These are phyloP conservation scores for Lentinula lateritia DNA, from an alignment of 768 basidiomycete species.

Conservation along the genomic window DNA sequence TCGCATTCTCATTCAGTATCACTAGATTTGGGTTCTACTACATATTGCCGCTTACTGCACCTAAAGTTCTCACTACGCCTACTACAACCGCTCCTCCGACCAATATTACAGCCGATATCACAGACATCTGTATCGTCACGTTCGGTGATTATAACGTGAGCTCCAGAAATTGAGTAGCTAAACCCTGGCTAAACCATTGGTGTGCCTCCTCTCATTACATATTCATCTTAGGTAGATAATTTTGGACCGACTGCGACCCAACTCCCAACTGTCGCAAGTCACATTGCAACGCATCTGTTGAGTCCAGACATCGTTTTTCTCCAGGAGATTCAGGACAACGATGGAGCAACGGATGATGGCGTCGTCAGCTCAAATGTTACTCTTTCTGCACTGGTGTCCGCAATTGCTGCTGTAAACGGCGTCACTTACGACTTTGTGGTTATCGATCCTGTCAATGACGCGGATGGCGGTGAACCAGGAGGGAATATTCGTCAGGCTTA, in stretches of 20 bases:
- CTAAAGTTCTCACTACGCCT: slow-evolving; percentile 36
- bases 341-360: slow-evolving; percentile 47
- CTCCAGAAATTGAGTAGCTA: not conserved
- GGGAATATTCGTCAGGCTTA: slow-evolving; percentile 61
- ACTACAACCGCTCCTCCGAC: slow-evolving; percentile 30
- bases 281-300: slow-evolving; percentile 43
- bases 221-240: slow-evolving; percentile 43
- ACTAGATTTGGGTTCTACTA: slow-evolving; percentile 47
- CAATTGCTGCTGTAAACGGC: slow-evolving; percentile 37
- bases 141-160: slow-evolving; percentile 59
- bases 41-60: slow-evolving; percentile 52
- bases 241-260: slow-evolving; percentile 44
- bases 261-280: slow-evolving; percentile 42
- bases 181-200: not conserved
- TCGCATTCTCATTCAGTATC: not conserved
- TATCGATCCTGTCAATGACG: slow-evolving; percentile 45
- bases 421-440: slow-evolving; percentile 44
- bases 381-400: slow-evolving; percentile 39
- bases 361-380: slow-evolving; percentile 49
- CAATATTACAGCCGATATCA: slow-evolving; percentile 25
- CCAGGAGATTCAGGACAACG: slow-evolving; percentile 62
- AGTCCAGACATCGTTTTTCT: slow-evolving; percentile 57
- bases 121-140: slow-evolving; percentile 38
- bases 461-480: slow-evolving; percentile 58
- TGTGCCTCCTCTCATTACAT: not conserved